These are phyloP conservation scores for Rhodotorula sp. DNA, from an alignment of 1,284 basidiomycete species.

Conservation along the genomic window DNA sequence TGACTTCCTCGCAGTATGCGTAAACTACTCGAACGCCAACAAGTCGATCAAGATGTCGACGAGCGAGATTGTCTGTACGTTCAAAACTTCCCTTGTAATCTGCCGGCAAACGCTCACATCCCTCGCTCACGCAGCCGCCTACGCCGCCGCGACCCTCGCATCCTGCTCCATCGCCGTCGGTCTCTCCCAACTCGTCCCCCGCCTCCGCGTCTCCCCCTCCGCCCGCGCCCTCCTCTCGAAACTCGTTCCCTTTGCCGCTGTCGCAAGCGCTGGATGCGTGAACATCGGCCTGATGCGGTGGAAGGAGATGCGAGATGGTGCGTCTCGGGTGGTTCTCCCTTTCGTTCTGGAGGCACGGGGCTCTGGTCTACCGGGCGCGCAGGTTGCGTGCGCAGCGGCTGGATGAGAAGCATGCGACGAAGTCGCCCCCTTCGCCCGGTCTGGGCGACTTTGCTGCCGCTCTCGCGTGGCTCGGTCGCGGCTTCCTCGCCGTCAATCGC, in stretches of 20 bases:
- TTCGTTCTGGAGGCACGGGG: no score
- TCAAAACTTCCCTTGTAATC: no score
- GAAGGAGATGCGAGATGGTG: conserved; percentile 57
- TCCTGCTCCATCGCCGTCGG: conserved; percentile 57
- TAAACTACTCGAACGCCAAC: conserved; percentile 46
- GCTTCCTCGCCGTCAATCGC: neutral
- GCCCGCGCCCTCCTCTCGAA: conserved; percentile 51
- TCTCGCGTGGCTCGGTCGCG: no score
- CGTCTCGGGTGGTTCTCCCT: neutral
- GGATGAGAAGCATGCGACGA: no score
- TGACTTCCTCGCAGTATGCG: conserved; percentile 30
- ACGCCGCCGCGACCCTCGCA: conserved; percentile 55
- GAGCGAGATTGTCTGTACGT: conserved; percentile 39
- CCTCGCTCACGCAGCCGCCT: conserved; percentile 47
- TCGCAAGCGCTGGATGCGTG: conserved; percentile 55
- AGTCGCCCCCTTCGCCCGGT: no score
- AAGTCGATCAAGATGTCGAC: conserved; percentile 42
- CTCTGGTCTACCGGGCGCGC: neutral
- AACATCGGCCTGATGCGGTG: conserved; percentile 58
- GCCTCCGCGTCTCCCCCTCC: conserved; percentile 45
- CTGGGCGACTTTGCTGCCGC: no score
- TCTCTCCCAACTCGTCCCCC: conserved; percentile 54
- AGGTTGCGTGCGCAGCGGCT: no score
- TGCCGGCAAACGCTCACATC: neutral
- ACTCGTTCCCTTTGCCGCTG: conserved; percentile 57